Base-by-base conservation (phyloP, 306 rosid species). In the Gastrolobium villosum region DNA sequence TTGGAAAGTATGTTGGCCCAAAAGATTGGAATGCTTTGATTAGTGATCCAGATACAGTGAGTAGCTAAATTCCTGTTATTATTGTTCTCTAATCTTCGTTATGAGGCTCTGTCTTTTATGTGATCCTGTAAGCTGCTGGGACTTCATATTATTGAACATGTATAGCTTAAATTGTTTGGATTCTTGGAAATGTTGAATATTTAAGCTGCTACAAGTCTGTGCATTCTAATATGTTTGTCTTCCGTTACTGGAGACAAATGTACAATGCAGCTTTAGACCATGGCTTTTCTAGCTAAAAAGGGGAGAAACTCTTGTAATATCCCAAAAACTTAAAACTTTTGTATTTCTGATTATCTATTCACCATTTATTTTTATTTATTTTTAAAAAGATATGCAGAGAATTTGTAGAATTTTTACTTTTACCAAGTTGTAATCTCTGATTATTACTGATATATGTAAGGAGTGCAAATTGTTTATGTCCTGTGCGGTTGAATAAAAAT, bases 1-100 rank as follows among this genome's bases (percentile, higher is more conserved):
- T 91, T 20, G 98, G 98, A 57, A 91, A 89, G 78, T 92, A 95
- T 52, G 90, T 95, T 35, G 83, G 84, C 81, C 94, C 98, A 40
- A 76, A 82, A 65, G 98, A 92, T 56, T 92, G 98, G 99, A 95
- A 95, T 83, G 71, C 78, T 56, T 64, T 95, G 86, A 95, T 92
- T 26, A 87, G 89, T 31, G 94, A 95, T 62, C 98, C 97, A 4
- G 86, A 95, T 77, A 91, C 81, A 2, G 99, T 89, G 66, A 89
- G 98, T 81, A 11, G 43, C 41, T 59, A 68, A 59, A 40, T 65
- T 40, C 45, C 34, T 73, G 5, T 57, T 64, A 37, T 74, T 36
- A 7, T 50, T 55, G 32, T 83, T 46, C 15, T 66, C 28, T 5
- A 54, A 77, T 69, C 44, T 48, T 10, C 30, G 28, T 44, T 46